Base-by-base conservation (phyloP, 2,329 filamentous ascomycete genomes). In the Tolypocladium paradoxum region DNA sequence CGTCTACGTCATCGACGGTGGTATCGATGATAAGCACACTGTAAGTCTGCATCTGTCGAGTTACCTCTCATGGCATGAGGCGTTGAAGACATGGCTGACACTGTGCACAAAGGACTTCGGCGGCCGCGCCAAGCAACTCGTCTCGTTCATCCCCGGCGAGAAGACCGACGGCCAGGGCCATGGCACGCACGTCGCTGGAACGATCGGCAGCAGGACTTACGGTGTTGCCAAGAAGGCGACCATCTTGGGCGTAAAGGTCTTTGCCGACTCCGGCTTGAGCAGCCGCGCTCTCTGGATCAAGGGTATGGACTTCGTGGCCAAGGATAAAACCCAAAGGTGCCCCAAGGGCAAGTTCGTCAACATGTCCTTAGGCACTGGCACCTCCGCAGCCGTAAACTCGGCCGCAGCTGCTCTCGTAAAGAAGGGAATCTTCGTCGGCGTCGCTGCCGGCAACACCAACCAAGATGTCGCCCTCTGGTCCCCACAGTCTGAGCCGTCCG, bases 381-480 rank as follows among this genome's bases (percentile, higher is more conserved):
- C 58, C 55, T 74, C 72, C 6, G 50, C 66, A 2, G 62, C 75
- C 22, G 60, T 77, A 55, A 79, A 79, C 69, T 62, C 60, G 35
- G 76, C 75, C 11, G 73, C 76, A 27, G 66, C 66, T 11, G 65
- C 64, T 48, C 66, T 75, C 34, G 65, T 74, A 56, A 54, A 55
- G 31, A 62, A 65, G 1, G 76, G 76, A 34, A 64, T 78, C 53
- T 75, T 76, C 54, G 65, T 77, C 45, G 75, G 72, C 53, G 76
- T 78, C 18, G 76, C 77, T 3, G 77, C 76, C 33, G 77, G 77
- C 40, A 79, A 79, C 62, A 64, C 69, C 22, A 66, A 67, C 53
- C 60, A 58, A 33, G 65, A 76, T 55, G 73, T 75, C 0, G 56
- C 63, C 35, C 68, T 65, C 58, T 29, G 40, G 56, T 76, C 73